Evolutionary conservation across 2,329 filamentous ascomycete genomes (phyloP).

Genomic region (Trichothecium sympodiale): DNA sequence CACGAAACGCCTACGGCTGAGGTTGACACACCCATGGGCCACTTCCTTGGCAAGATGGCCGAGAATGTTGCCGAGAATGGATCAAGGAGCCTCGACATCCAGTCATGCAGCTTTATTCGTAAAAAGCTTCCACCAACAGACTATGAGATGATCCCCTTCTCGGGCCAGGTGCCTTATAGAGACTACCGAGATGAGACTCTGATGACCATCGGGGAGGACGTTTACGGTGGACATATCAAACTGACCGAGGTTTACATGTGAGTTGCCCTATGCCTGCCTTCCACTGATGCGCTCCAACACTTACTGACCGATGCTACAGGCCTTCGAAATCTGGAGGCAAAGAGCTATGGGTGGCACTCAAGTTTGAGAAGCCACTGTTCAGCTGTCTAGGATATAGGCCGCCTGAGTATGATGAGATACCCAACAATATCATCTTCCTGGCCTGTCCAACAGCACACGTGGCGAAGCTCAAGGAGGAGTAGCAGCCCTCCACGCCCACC

Average conservation of each 20-base stretch:
- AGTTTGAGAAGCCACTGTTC: background rate
- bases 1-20: too few species aligned
- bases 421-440: background rate
- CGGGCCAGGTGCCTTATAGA: too few species aligned
- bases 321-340: too few species aligned
- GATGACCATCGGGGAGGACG: background rate
- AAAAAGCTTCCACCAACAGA: too few species aligned
- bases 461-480: background rate
- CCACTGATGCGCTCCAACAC: too few species aligned
- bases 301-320: too few species aligned
- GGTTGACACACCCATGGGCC: too few species aligned
- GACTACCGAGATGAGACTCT: background rate
- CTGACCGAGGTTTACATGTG: slow-evolving; percentile 1
- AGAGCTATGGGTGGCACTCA: background rate
- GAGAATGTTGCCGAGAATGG: too few species aligned
- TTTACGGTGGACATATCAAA: background rate
- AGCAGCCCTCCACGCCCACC: background rate
- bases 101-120: too few species aligned
- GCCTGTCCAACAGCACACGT: slow-evolving; percentile 1
- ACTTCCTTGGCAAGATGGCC: too few species aligned
- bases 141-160: too few species aligned
- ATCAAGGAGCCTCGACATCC: too few species aligned
- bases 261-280: background rate
- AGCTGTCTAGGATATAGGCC: background rate
- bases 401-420: background rate